These are phyloP conservation scores for Gautieria morchelliformis DNA, from an alignment of 768 basidiomycete genomes.

Conservation along the genomic window DNA sequence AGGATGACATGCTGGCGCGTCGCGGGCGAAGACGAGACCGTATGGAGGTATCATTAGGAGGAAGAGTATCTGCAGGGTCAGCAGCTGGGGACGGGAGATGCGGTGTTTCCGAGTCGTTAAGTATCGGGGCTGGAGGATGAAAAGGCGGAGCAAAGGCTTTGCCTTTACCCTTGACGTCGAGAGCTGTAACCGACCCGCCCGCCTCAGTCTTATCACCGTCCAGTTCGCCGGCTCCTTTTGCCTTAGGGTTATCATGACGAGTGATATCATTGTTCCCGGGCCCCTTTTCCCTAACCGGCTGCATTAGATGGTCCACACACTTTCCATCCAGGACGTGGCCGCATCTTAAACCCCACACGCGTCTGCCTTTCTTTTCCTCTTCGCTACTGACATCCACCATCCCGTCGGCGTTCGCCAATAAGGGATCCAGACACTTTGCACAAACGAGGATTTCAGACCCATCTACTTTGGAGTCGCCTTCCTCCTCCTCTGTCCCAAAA, in stretches of 20 bases:
- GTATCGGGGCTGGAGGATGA: background rate
- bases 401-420: constrained; percentile 41
- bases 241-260: constrained; percentile 35
- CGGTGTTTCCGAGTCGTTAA: constrained; percentile 4
- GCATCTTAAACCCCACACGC: constrained; percentile 65
- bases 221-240: constrained; percentile 10
- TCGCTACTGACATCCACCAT: constrained; percentile 26
- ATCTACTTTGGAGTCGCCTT: constrained; percentile 42
- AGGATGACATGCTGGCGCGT: background rate
- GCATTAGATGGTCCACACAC: constrained; percentile 52
- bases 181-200: background rate
- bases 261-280: constrained; percentile 11
- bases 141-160: constrained; percentile 16
- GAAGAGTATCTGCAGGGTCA: background rate
- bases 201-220: background rate
- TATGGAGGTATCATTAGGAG: constrained; percentile 29
- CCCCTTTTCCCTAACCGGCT: constrained; percentile 22
- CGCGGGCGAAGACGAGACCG: constrained; percentile 52
- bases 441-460: constrained; percentile 50
- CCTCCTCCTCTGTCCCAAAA: constrained; percentile 32
- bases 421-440: constrained; percentile 54
- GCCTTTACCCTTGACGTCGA: constrained; percentile 21
- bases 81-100: background rate
- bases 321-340: constrained; percentile 76
- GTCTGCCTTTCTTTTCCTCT: constrained; percentile 34